Evolutionary conservation across 768 basidiomycete genomes (phyloP).

Genomic region (Mycena leptocephala): DNA sequence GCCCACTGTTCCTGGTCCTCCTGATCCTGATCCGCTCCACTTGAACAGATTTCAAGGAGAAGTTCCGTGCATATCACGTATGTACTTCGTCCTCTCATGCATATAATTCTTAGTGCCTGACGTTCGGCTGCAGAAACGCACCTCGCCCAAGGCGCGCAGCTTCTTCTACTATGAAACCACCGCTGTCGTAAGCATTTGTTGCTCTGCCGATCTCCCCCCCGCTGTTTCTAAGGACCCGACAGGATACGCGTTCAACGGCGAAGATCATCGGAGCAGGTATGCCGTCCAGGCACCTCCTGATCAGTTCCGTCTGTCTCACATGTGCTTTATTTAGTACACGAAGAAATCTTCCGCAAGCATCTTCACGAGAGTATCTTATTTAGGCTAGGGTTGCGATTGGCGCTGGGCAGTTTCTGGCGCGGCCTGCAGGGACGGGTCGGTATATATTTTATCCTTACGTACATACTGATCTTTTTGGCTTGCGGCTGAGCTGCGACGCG

Average conservation of each 20-base stretch:
- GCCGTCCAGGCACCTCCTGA: not conserved
- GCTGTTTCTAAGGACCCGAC: not conserved
- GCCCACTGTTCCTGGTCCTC: no score
- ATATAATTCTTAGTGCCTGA: not conserved
- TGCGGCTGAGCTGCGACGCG: not conserved
- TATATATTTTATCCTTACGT: not conserved
- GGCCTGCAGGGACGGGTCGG: not conserved
- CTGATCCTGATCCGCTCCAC: no score
- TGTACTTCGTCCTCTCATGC: conserved; percentile 38
- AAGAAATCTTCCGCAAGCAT: conserved; percentile 54
- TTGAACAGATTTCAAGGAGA: conserved; percentile 80
- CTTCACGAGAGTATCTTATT: conserved; percentile 39
- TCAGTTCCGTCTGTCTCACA: no score
- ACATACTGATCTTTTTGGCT: conserved; percentile 1
- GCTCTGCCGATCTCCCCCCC: no score
- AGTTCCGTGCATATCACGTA: conserved; percentile 77
- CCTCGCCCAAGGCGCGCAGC: conserved; percentile 66
- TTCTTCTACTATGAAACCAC: conserved; percentile 70
- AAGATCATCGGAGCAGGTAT: conserved; percentile 37
- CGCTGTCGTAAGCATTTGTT: conserved; percentile 58
- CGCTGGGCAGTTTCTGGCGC: no score
- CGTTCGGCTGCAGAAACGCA: conserved; percentile 59
- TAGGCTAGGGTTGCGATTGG: not conserved
- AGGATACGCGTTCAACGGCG: conserved; percentile 37
- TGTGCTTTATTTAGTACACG: no score